These are phyloP conservation scores for Drosera spatulata DNA, from an alignment of 179 eudicot genomes.

Conservation along the genomic window DNA sequence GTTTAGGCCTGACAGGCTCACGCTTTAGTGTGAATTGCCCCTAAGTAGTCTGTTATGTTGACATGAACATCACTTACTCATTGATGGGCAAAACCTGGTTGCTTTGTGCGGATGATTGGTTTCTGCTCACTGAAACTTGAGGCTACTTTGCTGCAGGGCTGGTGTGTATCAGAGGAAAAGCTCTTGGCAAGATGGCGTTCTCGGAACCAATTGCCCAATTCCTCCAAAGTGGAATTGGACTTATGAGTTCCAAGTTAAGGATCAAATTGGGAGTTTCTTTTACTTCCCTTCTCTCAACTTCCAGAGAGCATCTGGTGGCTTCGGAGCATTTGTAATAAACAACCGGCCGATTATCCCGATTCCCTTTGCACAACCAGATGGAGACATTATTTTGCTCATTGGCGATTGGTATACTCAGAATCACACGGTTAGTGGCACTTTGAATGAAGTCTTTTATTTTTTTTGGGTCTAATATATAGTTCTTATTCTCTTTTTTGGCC, in stretches of 20 bases:
- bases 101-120: too few relatives aligned
- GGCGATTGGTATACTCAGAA: conserved; percentile 83
- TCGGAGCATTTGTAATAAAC: conserved; percentile 52
- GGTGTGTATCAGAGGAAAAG: conserved; percentile 37
- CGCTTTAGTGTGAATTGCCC: too few relatives aligned
- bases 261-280: too few relatives aligned
- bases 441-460: neutral
- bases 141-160: conserved; percentile 22
- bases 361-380: conserved; percentile 67
- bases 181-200: conserved; percentile 56
- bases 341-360: conserved; percentile 50
- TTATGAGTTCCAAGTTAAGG: conserved; percentile 62
- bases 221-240: conserved; percentile 74
- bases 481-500: neutral
- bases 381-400: conserved; percentile 53
- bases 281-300: conserved; percentile 76
- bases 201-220: conserved; percentile 53
- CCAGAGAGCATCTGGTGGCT: conserved; percentile 83
- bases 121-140: neutral
- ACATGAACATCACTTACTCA: too few relatives aligned
- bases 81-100: too few relatives aligned
- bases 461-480: neutral
- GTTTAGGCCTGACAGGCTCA: too few relatives aligned
- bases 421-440: conserved; percentile 52
- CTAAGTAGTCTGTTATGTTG: too few relatives aligned